Evolutionary conservation across 2,329 filamentous ascomycete genomes (phyloP).

Genomic region (Colletotrichum horii): DNA sequence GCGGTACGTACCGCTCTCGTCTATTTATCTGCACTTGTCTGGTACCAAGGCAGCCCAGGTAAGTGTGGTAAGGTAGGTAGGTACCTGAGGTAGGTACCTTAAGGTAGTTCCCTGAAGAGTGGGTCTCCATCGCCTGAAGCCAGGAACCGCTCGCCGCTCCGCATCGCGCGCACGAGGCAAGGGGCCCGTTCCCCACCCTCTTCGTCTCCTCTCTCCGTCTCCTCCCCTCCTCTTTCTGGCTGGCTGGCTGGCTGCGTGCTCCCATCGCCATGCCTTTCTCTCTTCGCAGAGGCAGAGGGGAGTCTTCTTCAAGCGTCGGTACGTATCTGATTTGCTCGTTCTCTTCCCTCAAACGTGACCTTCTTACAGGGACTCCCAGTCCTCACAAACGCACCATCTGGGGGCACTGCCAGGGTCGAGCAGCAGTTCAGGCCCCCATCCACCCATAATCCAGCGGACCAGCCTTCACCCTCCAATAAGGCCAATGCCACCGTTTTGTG

Average conservation of each 20-base stretch:
- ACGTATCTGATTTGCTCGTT: neutral
- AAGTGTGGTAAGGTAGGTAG: too few relatives aligned
- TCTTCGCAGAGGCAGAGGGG: too few relatives aligned
- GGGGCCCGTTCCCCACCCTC: constrained; percentile 16
- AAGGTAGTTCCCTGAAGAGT: neutral
- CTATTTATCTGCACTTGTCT: neutral
- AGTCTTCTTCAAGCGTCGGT: neutral
- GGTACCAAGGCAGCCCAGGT: neutral
- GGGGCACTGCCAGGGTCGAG: neutral
- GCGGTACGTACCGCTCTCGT: neutral
- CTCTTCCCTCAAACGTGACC: neutral
- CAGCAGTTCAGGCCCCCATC: neutral
- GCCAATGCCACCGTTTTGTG: constrained; percentile 18
- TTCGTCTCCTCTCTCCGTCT: neutral
- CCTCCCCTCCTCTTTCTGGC: neutral
- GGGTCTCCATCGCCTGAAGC: neutral
- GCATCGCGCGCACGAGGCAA: constrained; percentile 20
- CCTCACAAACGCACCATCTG: neutral
- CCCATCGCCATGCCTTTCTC: neutral
- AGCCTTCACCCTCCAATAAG: constrained; percentile 11
- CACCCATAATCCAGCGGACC: neutral
- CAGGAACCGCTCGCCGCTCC: constrained; percentile 19
- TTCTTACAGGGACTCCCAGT: neutral
- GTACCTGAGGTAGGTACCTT: too few relatives aligned
- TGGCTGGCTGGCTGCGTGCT: neutral